Percentiles rank a stretch among this genome's conserved stretches.
phyloP scores from a whole-genome alignment of 176 grass and related monocot species.

The Carex cristatella region DNA sequence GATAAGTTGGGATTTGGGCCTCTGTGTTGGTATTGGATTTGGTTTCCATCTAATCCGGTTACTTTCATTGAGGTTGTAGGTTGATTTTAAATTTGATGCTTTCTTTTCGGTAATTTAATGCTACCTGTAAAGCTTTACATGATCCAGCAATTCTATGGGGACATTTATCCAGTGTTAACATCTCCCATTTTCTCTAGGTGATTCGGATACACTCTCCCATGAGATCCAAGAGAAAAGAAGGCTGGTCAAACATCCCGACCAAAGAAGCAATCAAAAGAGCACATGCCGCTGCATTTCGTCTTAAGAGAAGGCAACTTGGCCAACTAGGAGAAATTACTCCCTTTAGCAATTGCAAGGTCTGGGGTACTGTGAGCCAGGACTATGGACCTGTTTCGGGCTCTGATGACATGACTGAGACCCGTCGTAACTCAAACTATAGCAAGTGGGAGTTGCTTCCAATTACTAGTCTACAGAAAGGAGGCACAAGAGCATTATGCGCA shows the following conservation, averaged over 20 bases:
- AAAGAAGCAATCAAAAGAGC: conserved; percentile 61
- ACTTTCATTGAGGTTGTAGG: not conserved
- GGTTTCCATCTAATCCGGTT: not conserved
- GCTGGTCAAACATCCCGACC: conserved; percentile 82
- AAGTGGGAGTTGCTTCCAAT: conserved; percentile 85
- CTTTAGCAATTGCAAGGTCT: conserved; percentile 90
- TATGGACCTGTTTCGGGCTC: conserved; percentile 74
- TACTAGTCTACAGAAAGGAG: conserved; percentile 52
- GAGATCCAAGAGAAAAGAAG: conserved; percentile 71
- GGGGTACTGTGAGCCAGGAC: conserved; percentile 54
- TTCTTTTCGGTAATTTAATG: not conserved
- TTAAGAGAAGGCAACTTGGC: conserved; percentile 44
- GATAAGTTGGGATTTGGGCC: not conserved
- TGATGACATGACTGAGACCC: conserved; percentile 54
- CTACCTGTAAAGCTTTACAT: not conserved
- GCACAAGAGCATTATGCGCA: conserved; percentile 74
- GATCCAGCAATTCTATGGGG: not conserved
- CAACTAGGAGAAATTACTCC: conserved; percentile 37
- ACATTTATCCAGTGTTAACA: not conserved
- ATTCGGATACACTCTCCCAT: conserved; percentile 92
- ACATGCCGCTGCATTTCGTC: conserved; percentile 56
- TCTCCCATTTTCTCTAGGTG: conserved; percentile 35
- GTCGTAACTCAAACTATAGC: conserved; percentile 61
- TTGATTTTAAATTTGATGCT: not conserved
- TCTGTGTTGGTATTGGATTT: not conserved